Evolutionary conservation across 345 rosid genomes (phyloP), one percentile per base, ranked within the genome.

Genomic region (Euclidium syriacum): DNA sequence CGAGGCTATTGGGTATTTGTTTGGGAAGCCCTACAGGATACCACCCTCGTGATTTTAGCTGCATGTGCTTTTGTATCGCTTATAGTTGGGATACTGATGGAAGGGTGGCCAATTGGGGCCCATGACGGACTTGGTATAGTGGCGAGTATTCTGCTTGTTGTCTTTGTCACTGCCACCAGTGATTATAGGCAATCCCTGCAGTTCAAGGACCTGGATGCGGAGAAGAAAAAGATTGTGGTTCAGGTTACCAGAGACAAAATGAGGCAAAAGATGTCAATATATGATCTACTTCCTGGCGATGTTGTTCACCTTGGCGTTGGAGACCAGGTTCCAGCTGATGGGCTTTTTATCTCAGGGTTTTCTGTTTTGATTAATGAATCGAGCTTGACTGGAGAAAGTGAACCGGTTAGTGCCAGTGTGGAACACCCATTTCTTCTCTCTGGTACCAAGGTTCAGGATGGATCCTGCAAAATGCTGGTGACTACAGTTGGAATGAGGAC

Each of bases 401-500:
- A 78, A 65, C 88, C 81, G 1, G 77, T 71, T 68, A 63, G 63
- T 55, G 83, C 79, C 42, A 75, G 64, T 19, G 38, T 29, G 24
- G 61, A 27, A 11, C 73, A 68, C 47, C 95, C 95, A 8, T 89
- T 81, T 74, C 83, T 89, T 62, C 85, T 84, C 19, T 86, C 88
- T 19, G 96, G 96, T 40, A 75, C 88, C 23, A 84, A 82, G 74
- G 91, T 86, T 70, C 85, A 79, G 71, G 78, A 82, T 65, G 96
- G 96, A 14, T 73, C 89, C 38, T 87, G 90, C 71, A 79, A 80
- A 68, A 92, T 92, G 98, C 70, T 89, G 40, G 84, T 89, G 61
- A 85, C 95, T 52, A 69, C 86, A 1, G 97, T 89, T 56, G 98
- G 97, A 43, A 89, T 82, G 94, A 85, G 92, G 75, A 92, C 97